Evolutionary conservation across 2,329 filamentous ascomycete genomes (phyloP), one percentile per base, ranked within the genome.

Genomic region (Xylaria sp.): DNA sequence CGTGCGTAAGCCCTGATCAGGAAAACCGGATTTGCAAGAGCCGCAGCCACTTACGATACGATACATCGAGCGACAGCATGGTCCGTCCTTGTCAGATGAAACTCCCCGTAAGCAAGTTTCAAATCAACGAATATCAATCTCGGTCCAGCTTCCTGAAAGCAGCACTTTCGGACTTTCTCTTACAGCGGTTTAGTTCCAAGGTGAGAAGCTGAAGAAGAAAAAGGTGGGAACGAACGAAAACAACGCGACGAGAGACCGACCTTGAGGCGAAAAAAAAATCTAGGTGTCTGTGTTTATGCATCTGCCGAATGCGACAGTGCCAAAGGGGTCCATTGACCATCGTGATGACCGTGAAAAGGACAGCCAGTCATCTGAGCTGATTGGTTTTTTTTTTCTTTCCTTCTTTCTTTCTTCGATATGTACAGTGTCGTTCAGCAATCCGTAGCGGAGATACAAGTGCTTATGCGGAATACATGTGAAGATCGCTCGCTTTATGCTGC

Each of bases 231-330:
- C 57, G 42, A 23, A 30, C 23, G 23, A 30, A 30, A 30, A 30
- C 23, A 30, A 30, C 23, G 23, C 23, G 23, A 30, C 23, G 23
- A 30, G 23, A 30, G 23, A 30, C 23, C 23, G 59, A 54, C 34
- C 54, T 54, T 37, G 37, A 60, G 48, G 57, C 44, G 39, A 55
- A 59, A 13, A 46, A 46, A 46, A 16, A 16, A 16, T 16, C 16
- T 16, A n/a, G n/a, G n/a, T n/a, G n/a, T 16, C 58, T 46, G 37
- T 42, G 59, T 19, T 57, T 46, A 59, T 55, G 61, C 61, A 58
- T 63, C 30, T 55, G 46, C 55, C 44, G 42, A 59, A 60, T 62
- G 55, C 58, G 39, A 57, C 58, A 30, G 37, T 44, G n/a, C 46
- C 16, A 16, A 16, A 16, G 16, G 53, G 53, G 52, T 52, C 61